Evolutionary conservation across 225 moss, liverwort and hornwort genomes (phyloP), one percentile per base, ranked within the genome.

Genomic region (Marchantia paleacea): DNA sequence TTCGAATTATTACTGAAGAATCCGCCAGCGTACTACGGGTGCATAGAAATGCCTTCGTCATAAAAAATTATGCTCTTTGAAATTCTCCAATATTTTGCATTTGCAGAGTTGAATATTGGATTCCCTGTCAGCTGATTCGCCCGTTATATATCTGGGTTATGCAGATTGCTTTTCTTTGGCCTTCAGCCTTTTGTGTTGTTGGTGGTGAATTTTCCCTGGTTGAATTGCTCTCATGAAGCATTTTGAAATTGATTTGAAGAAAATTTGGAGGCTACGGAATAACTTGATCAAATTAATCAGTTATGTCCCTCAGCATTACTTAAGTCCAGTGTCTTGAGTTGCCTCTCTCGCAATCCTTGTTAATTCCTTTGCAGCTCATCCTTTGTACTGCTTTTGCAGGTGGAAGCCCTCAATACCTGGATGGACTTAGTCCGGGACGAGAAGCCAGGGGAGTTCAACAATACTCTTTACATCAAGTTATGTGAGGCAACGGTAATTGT

Each of bases 351-450:
- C 11, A 24, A 74, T 28, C 12, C 26, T 31, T 47, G 64, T 64
- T 26, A 3, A 24, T 8, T 4, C 6, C 19, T 39, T 10, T 19
- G 50, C 24, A 51, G 15, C 12, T 50, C 10, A 72, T 24, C 24
- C 6, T 2, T 22, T 22, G 72, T 22, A 52, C 9, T 74, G 12
- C 39, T 55, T n/a, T 76, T 71, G 72, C 92, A 99, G 99, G 78
- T 85, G 24, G 83, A 90, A 63, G 88, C 92, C 51, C 73, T 94
- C 30, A 85, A 92, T 76, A 83, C 99, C 18, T 85, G 92, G 51
- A 94, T 99, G 99, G 95, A 95, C 80, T 82, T 99, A 24, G 91
- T 95, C 53, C 92, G 92, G 28, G 86, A 78, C 55, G 92, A 92
- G 84, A 75, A 67, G 81, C 79, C 79, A 30, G 90, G 94, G 65